Conservation (phyloP, 257 asterid genomes). For the Fraxinus pennsylvanica region DNA sequence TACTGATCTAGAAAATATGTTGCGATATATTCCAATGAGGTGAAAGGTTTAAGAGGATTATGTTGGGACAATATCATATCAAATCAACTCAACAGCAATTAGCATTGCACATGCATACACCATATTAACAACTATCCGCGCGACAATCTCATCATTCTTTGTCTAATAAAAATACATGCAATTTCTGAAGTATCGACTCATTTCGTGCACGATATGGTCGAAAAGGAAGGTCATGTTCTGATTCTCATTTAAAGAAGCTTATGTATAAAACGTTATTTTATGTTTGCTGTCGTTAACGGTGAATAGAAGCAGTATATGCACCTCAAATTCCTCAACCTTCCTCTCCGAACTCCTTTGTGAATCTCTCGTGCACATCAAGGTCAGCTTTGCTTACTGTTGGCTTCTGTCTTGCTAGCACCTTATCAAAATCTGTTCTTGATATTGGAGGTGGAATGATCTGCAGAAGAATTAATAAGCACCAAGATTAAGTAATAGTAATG, state of each 20-base stretch:
- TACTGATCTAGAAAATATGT: background rate
- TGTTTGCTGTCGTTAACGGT: too few relatives aligned
- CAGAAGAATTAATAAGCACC: background rate
- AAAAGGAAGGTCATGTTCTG: background rate
- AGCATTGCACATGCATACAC: conserved; percentile 4
- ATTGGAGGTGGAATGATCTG: conserved; percentile 46
- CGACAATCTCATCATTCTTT: background rate
- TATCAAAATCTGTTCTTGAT: conserved; percentile 40
- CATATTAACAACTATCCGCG: conserved; percentile 2
- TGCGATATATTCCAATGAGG: background rate
- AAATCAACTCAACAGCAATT: conserved; percentile 2
- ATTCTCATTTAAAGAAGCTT: background rate
- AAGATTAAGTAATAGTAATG: background rate
- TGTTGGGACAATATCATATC: background rate
- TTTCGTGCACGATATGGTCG: conserved; percentile 18
- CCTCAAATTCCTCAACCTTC: conserved; percentile 33
- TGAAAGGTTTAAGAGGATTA: background rate
- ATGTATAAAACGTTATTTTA: background rate
- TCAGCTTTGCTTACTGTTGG: conserved; percentile 50
- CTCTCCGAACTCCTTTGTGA: conserved; percentile 50
- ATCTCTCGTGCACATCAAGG: conserved; percentile 48
- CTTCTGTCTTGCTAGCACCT: conserved; percentile 39
- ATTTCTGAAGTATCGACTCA: conserved; percentile 7
- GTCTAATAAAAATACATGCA: conserved; percentile 21
- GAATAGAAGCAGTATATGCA: background rate